These are phyloP conservation scores for Russula sp. DNA, from an alignment of 768 basidiomycete genomes.

Conservation along the genomic window DNA sequence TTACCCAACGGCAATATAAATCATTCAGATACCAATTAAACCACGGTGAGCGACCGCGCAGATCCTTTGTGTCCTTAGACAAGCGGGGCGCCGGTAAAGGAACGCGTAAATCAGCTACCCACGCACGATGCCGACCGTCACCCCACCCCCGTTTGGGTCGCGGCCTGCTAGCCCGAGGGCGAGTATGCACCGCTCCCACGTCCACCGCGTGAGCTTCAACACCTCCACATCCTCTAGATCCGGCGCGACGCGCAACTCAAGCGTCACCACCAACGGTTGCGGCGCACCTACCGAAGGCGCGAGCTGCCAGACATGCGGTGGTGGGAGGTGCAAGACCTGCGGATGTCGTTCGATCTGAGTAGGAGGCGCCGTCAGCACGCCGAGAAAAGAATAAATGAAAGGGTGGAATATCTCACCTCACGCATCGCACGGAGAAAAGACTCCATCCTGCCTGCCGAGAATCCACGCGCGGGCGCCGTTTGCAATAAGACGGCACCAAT, in stretches of 20 bases:
- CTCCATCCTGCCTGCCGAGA: constrained; percentile 65
- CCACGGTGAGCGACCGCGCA: background rate
- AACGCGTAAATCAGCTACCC: constrained; percentile 31
- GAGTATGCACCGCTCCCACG: constrained; percentile 55
- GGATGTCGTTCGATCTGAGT: constrained; percentile 76
- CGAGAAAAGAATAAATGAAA: background rate
- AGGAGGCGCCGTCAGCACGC: background rate
- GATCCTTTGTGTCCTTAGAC: background rate
- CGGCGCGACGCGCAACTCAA: constrained; percentile 67
- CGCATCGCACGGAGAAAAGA: constrained; percentile 72
- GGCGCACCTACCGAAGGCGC: constrained; percentile 28
- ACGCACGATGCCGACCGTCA: constrained; percentile 67
- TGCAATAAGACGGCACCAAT: constrained; percentile 86
- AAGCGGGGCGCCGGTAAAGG: background rate
- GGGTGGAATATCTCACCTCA: constrained; percentile 42
- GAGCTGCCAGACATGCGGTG: constrained; percentile 87
- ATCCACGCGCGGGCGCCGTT: constrained; percentile 68
- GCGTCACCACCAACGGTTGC: constrained; percentile 59
- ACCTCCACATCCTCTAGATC: constrained; percentile 67
- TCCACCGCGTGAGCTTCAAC: constrained; percentile 66
- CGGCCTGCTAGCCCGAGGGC: constrained; percentile 37
- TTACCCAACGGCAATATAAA: no score
- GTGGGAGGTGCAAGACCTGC: constrained; percentile 71
- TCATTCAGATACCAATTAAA: background rate
- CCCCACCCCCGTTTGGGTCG: constrained; percentile 45